Evolutionary conservation across 257 asterid species (phyloP).

Genomic region (Cinchona pubescens): DNA sequence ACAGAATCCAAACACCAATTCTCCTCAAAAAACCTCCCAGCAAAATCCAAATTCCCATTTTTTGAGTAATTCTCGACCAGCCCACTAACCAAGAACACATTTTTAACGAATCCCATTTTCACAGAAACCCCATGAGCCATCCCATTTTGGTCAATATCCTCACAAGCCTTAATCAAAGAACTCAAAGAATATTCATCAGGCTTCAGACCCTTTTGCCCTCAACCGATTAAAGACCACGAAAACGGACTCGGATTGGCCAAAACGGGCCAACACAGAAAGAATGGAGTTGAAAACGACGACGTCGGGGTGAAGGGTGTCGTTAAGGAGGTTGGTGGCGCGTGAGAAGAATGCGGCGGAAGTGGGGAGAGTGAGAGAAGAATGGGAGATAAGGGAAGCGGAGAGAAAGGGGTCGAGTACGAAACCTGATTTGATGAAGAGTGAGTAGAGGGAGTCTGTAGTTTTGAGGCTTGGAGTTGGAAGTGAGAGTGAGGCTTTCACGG

Average conservation of each 20-base stretch:
- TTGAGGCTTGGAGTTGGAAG: conserved; percentile 3
- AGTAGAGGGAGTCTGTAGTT: conserved; percentile 9
- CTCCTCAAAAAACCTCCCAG: conserved; percentile 13
- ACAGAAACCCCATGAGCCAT: conserved; percentile 20
- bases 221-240: conserved; percentile 16
- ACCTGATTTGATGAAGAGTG: conserved; percentile 13
- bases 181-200: conserved; percentile 17
- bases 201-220: conserved; percentile 10
- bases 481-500: conserved; percentile 9
- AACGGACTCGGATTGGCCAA: conserved; percentile 3
- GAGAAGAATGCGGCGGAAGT: neutral
- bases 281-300: conserved; percentile 17
- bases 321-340: conserved; percentile 6
- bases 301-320: conserved; percentile 9
- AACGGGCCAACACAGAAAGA: conserved; percentile 11
- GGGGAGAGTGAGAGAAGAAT: conserved; percentile 1
- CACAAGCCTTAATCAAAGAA: conserved; percentile 20
- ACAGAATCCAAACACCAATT: conserved; percentile 15
- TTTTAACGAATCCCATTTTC: conserved; percentile 12
- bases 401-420: conserved; percentile 12
- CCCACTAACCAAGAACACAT: conserved; percentile 20
- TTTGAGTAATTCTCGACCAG: conserved; percentile 16
- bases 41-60: conserved; percentile 7
- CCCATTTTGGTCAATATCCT: conserved; percentile 3
- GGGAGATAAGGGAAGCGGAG: conserved; percentile 17